Evolutionary conservation across 2,329 filamentous ascomycete species (phyloP), one percentile per base, ranked within the genome.

Genomic region (Aspergillus caelatus): DNA sequence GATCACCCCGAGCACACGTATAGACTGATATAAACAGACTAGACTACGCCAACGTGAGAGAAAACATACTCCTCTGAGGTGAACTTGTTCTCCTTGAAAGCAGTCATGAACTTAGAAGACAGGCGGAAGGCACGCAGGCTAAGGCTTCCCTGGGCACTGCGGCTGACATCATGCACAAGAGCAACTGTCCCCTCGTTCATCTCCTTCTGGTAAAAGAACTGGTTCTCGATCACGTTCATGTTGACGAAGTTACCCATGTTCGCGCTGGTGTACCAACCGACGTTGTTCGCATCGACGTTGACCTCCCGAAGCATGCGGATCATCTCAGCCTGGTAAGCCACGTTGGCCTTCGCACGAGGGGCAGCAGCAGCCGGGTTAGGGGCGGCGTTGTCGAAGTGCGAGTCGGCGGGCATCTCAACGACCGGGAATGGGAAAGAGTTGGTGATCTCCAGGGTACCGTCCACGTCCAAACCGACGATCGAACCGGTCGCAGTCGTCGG

Each of bases 211-310:
- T 97, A 98, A 84, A 94, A 91, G 82, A 89, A 93, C 81, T 97
- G 94, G 84, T 98, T 99, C 86, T 99, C 95, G 80, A 99, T 92
- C 77, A 97, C 94, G 84, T 91, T 92, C 77, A 91, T 80, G 84
- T 94, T 97, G 85, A 98, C 86, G 73, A 98, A 98, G 85, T 97
- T 98, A 80, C 95, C 95, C 92, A 99, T 96, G 80, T 93, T 97
- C 68, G 94, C 93, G 83, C 93, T 97, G 64, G 93, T 97, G 84
- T 99, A 99, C 94, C 94, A 99, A 74, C 95, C 95, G 65, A 96
- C 93, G 75, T 93, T 96, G 85, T 98, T 97, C 70, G 95, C 95
- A 79, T 99, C 95, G 64, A 98, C 92, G 79, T 98, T 99, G 75
- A 99, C 95, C 82, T 98, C 95, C 79, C 94, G 91, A 67, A 98